phyloP scores from a whole-genome alignment of 179 eudicot genomes.

The Actinidia chinensis region DNA sequence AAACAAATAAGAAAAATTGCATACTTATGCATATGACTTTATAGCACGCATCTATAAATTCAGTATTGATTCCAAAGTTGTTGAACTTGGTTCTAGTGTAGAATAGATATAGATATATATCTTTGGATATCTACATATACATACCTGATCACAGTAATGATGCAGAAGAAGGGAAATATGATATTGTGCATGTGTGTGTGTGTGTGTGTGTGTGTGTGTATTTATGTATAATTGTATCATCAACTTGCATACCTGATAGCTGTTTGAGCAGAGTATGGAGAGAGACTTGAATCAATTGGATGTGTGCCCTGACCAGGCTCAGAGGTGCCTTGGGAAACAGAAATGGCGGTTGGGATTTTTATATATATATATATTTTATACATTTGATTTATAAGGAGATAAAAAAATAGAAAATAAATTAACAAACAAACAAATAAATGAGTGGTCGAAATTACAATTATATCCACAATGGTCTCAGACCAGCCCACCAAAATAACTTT shows the following conservation, averaged over 20 bases:
- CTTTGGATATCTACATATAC: too few relatives aligned
- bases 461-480: too few relatives aligned
- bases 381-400: conserved; percentile 2
- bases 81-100: too few relatives aligned
- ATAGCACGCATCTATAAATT: background rate
- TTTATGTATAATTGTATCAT: background rate
- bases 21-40: background rate
- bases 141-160: too few relatives aligned
- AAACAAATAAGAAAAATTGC: background rate
- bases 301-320: conserved; percentile 1
- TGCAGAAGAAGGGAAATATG: background rate
- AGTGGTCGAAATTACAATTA: conserved; percentile 25
- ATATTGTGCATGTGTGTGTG: too few relatives aligned
- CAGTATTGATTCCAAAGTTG: background rate
- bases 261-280: background rate
- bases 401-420: background rate
- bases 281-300: conserved; percentile 8
- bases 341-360: conserved; percentile 17
- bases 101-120: too few relatives aligned
- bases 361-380: background rate
- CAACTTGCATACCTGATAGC: conserved; percentile 10
- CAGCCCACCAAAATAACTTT: too few relatives aligned
- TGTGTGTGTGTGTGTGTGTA: too few relatives aligned
- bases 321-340: background rate
- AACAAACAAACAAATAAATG: conserved; percentile 2